These are phyloP conservation scores for Ganoderma meredithae DNA, from an alignment of 1,284 basidiomycete species.

Conservation along the genomic window DNA sequence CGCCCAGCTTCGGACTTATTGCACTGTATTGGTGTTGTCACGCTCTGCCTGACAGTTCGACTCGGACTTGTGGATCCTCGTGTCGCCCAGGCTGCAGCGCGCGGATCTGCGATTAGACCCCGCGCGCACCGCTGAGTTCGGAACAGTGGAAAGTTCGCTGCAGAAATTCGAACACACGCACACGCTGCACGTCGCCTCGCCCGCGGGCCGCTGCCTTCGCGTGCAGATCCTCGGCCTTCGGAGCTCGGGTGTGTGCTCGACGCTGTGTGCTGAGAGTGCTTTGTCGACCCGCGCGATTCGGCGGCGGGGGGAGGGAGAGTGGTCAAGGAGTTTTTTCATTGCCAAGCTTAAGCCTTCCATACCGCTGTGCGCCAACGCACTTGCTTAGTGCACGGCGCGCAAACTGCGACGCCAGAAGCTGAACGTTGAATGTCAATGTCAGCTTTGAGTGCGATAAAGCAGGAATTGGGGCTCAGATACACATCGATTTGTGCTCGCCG, in stretches of 20 bases:
- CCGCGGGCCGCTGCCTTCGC: background rate
- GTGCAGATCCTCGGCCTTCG: background rate
- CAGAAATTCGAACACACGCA: background rate
- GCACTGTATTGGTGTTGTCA: background rate
- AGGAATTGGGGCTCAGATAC: background rate
- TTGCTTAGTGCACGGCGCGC: background rate
- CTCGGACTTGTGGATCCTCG: background rate
- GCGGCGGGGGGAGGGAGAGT: background rate
- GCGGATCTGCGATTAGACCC: conserved; percentile 3
- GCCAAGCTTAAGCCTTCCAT: background rate
- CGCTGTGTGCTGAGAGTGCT: background rate
- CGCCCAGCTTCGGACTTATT: background rate
- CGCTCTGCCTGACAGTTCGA: background rate
- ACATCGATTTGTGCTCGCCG: background rate
- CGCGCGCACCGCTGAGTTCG: background rate
- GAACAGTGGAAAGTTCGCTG: background rate
- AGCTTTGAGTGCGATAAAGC: no score
- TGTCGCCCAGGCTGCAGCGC: background rate
- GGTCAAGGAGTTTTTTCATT: background rate
- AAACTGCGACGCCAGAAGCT: background rate
- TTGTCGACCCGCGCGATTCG: background rate
- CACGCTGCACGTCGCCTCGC: background rate
- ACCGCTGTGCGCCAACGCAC: background rate
- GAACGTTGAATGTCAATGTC: background rate
- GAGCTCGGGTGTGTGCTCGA: background rate